Base-by-base conservation (phyloP, 2,329 filamentous ascomycete species). In the Trematosphaeria pertusa region DNA sequence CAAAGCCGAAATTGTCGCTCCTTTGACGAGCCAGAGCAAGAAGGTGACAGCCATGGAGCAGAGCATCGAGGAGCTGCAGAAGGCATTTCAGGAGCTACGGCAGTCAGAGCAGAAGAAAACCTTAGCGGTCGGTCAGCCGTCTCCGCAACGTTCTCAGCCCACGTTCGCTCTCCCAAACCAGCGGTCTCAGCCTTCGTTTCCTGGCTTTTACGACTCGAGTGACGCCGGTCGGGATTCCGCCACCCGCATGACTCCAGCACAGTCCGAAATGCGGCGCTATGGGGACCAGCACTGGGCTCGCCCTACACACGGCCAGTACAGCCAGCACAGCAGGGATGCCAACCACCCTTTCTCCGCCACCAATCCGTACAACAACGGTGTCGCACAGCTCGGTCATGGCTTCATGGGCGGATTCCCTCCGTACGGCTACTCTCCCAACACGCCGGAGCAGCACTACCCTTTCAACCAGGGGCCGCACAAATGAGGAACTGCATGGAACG, bases 31-130 rank as follows among this genome's bases (percentile, higher is more conserved):
- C n/a, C 65, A 70, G 26, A 47, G 53, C 4, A 55, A 64, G 43
- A 66, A 64, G 58, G 55, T 43, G 12, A 30, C 36, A 1, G 54
- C 50, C 2, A 48, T 71, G 43, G 56, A 65, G 20, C 50, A 54
- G 10, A 52, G 51, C 6, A 56, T 72, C 24, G 61, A 59, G 36
- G 58, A 55, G 8, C 43, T 71, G 12, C 60, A 66, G 28, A 62
- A 62, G 41, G 46, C 48, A 9, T 30, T 70, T 15, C 37, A 54
- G 26, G 52, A 53, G 10, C 37, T 71, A 26, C 62, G 67, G 44
- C 62, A 61, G 50, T 45, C 44, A 5, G 21, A 54, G 21, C 62
- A 62, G 20, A 48, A 58, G 34, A 62, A 57, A 8, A 42, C 33
- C 35, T 30, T 36, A 35, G 41, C 32, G 46, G 19, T 24, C 45